Base-by-base conservation (phyloP, 768 basidiomycete species). In the Mycena amicta region DNA sequence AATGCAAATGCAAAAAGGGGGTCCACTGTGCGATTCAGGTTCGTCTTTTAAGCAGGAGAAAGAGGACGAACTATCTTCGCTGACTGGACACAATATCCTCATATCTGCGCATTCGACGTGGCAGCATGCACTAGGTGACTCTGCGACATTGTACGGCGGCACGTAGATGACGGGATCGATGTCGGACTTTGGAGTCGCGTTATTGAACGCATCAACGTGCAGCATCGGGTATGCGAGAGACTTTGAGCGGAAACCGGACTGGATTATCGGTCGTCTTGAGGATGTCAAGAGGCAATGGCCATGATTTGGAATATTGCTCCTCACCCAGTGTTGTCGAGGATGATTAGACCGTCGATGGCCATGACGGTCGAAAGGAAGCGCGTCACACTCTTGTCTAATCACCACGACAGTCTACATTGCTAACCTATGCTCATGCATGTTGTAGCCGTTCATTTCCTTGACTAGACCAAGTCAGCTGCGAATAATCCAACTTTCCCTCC, bases 1-100 rank as follows among this genome's bases (percentile, higher is more conserved):
- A 96, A 97, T 0, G 93, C 82, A 68, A 98, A 95, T 8, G 90
- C 94, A 57, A 93, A 87, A 31, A 95, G 73, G 1, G 95, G 95
- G 68, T 97, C 95, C 68, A 87, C 95, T 96, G 64, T 41, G 31
- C 20, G 52, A 49, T 31, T 50, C 43, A 57, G 54, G 61, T 56
- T 46, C 53, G 56, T 41, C 33, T 43, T 27, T 30, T n/a, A n/a
- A n/a, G 45, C 13, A 49, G 43, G 27, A 12, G 29, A 46, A 31
- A 31, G 11, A 46, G 22, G 41, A 80, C 89, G 70, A 69, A 95
- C 95, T 83, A 70, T 95, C 91, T 25, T 87, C 89, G 65, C 90
- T 91, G 43, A 96, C 80, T 22, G 92, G 92, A 65, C 87, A 91
- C 18, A 96, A 71, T 56, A 95, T 77, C 66, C 84, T 79, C 72